A percentile compares a stretch with the other conserved stretches of the same genome.
Conservation (phyloP, 768 basidiomycete genomes). For the Boletus barrowsii region DNA sequence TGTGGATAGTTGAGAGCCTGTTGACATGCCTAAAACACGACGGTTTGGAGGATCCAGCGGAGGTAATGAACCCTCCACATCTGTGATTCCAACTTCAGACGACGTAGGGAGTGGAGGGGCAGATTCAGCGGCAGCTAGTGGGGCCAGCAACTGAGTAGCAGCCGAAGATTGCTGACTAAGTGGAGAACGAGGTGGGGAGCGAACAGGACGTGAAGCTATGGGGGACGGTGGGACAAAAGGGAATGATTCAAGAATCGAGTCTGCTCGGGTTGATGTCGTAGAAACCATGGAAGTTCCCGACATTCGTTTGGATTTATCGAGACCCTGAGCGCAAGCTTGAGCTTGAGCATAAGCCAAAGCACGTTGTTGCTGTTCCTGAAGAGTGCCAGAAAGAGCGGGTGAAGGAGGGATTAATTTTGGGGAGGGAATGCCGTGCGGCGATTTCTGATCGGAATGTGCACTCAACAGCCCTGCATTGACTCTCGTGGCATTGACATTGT, state of each 20-base stretch:
- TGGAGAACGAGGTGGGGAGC: conserved; percentile 75
- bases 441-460: conserved; percentile 39
- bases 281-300: conserved; percentile 68
- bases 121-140: not conserved
- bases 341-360: conserved; percentile 62
- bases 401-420: conserved; percentile 56
- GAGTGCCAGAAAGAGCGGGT: conserved; percentile 29
- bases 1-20: conserved; percentile 72
- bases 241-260: conserved; percentile 84
- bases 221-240: conserved; percentile 89
- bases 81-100: conserved; percentile 18
- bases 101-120: not conserved
- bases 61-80: conserved; percentile 33
- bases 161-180: conserved; percentile 56
- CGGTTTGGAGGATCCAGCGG: conserved; percentile 47
- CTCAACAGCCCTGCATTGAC: conserved; percentile 56
- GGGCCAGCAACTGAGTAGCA: conserved; percentile 11
- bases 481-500: conserved; percentile 64
- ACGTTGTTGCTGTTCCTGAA: conserved; percentile 68
- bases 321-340: conserved; percentile 52
- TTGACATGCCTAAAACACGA: conserved; percentile 66
- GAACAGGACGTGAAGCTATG: conserved; percentile 75
- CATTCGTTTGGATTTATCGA: conserved; percentile 45
- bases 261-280: conserved; percentile 67
- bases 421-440: conserved; percentile 58